Percentiles rank a stretch among this genome's conserved stretches.
Conservation (phyloP, 129 eudicot species). For the Pulicaria dysenterica region DNA sequence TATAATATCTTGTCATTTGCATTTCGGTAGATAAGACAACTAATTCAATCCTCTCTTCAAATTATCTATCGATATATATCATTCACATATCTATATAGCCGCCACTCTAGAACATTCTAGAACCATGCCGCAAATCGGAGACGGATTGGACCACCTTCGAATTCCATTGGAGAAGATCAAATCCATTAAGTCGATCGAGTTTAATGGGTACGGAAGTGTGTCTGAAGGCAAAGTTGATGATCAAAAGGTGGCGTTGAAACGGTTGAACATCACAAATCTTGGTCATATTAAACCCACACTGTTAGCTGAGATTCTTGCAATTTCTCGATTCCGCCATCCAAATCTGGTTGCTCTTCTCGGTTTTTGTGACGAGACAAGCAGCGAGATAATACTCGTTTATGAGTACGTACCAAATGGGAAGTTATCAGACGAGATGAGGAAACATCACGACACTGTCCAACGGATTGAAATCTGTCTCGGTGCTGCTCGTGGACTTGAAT, state of each 20-base stretch:
- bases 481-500: slow-evolving; percentile 39
- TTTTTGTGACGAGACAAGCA: slow-evolving; percentile 36
- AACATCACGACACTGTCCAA: slow-evolving; percentile 32
- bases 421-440: slow-evolving; percentile 34
- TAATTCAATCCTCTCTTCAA: too few species aligned
- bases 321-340: slow-evolving; percentile 36
- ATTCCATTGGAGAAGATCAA: slow-evolving; percentile 39
- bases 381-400: slow-evolving; percentile 34
- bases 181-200: slow-evolving; percentile 24
- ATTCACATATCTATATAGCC: too few species aligned
- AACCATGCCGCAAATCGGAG: slow-evolving; percentile 32
- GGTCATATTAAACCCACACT: slow-evolving; percentile 29
- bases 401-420: slow-evolving; percentile 29
- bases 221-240: slow-evolving; percentile 29
- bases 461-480: slow-evolving; percentile 42
- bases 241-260: slow-evolving; percentile 36
- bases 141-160: slow-evolving; percentile 41
- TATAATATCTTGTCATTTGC: too few species aligned
- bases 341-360: slow-evolving; percentile 39
- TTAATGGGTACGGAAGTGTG: slow-evolving; percentile 34
- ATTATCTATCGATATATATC: too few species aligned
- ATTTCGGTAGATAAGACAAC: too few species aligned
- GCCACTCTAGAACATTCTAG: background rate
- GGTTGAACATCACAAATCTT: slow-evolving; percentile 39
- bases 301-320: slow-evolving; percentile 29